These are phyloP conservation scores for Coemansia sp. DNA, from an alignment of 192 early-diverging fungal species.

Conservation along the genomic window DNA sequence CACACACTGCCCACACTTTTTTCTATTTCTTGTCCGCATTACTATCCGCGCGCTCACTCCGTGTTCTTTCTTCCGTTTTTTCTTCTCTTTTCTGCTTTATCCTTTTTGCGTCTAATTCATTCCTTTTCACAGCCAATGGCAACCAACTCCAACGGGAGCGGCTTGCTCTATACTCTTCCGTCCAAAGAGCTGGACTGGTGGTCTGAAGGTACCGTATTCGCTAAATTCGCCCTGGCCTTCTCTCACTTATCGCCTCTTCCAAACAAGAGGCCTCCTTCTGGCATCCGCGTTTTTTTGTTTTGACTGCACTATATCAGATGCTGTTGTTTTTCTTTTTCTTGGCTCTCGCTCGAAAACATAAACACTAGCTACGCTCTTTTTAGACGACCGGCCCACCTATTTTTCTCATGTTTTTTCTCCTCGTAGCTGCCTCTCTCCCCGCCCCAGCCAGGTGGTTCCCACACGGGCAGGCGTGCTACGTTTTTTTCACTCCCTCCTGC, in stretches of 20 bases:
- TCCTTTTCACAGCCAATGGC: constrained; percentile 1
- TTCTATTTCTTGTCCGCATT: constrained; percentile 11
- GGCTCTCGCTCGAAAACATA: background rate
- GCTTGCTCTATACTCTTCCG: constrained; percentile 26
- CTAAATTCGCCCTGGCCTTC: background rate
- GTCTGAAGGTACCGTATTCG: constrained; percentile 49
- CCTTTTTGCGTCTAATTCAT: constrained; percentile 15
- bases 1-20: constrained; percentile 6
- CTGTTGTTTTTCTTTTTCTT: background rate
- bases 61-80: constrained; percentile 9
- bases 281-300: background rate
- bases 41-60: constrained; percentile 6
- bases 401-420: constrained; percentile 1
- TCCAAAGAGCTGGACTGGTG: constrained; percentile 56
- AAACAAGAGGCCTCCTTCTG: background rate
- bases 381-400: background rate
- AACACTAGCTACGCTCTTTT: constrained; percentile 10
- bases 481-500: constrained; percentile 4
- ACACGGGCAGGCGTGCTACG: background rate
- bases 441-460: constrained; percentile 10
- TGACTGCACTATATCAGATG: background rate
- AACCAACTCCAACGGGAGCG: constrained; percentile 6
- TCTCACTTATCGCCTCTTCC: constrained; percentile 3
- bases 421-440: constrained; percentile 5
- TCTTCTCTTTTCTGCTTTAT: constrained; percentile 8